These are phyloP conservation scores for Fusarium sacchari DNA, from an alignment of 2,329 filamentous ascomycete genomes.

Conservation along the genomic window DNA sequence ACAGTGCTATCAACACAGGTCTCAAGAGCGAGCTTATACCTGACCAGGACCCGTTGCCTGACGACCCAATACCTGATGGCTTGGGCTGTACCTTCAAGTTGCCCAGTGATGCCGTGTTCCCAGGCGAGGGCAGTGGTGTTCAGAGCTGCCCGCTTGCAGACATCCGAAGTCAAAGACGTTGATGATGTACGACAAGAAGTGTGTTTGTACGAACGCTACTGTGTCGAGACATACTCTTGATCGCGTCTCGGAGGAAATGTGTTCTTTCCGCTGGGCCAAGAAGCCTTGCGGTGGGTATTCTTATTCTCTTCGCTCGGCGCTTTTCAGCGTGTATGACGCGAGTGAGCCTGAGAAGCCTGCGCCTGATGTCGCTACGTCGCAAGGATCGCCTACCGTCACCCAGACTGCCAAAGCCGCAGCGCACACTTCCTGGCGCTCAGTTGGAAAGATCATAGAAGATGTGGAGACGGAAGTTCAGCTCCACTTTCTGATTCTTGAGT, in stretches of 20 bases:
- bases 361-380: accelerated
- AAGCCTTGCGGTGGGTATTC: background rate
- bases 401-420: accelerated
- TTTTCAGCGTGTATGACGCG: background rate
- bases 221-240: background rate
- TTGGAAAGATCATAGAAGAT: accelerated
- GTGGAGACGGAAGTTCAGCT: background rate
- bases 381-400: background rate
- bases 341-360: background rate
- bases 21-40: background rate
- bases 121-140: background rate
- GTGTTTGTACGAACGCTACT: background rate
- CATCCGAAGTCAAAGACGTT: background rate
- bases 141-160: background rate
- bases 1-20: background rate
- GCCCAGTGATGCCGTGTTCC: background rate
- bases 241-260: background rate
- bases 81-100: background rate
- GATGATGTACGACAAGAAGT: background rate
- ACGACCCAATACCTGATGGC: background rate
- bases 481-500: background rate
- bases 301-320: background rate
- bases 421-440: accelerated
- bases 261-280: background rate
- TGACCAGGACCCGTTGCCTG: background rate